These are phyloP conservation scores for Phytomonas francai DNA, from an alignment of 208 protist genomes.

Conservation along the genomic window DNA sequence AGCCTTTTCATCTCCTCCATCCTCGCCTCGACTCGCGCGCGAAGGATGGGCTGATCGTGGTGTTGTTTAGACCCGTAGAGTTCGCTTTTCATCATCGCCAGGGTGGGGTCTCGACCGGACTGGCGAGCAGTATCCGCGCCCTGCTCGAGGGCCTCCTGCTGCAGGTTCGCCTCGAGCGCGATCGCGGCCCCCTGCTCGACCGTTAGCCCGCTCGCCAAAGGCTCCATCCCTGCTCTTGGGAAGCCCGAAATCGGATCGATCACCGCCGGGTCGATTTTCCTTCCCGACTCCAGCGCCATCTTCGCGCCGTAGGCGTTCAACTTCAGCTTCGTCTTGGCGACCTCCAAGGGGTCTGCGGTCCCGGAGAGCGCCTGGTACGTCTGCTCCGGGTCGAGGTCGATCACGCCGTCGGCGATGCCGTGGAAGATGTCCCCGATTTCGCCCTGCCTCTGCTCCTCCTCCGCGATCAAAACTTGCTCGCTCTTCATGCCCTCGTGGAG, in stretches of 20 bases:
- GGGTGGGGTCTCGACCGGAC: constrained; percentile 46
- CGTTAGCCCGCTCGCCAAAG: constrained; percentile 71
- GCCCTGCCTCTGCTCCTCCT: constrained; percentile 57
- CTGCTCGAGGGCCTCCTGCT: constrained; percentile 80
- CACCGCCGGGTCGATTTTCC: constrained; percentile 17
- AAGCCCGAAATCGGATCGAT: constrained; percentile 77
- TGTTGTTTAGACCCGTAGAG: constrained; percentile 51
- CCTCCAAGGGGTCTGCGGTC: constrained; percentile 74
- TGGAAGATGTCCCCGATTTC: constrained; percentile 62
- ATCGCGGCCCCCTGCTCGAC: constrained; percentile 79
- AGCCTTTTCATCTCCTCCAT: constrained; percentile 55
- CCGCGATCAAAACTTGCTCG: constrained; percentile 45
- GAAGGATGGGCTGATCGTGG: constrained; percentile 51
- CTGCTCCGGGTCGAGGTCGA: constrained; percentile 83
- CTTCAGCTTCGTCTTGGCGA: constrained; percentile 83
- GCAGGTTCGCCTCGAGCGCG: constrained; percentile 58
- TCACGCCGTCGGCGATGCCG: constrained; percentile 62
- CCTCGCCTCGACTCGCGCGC: constrained; percentile 57
- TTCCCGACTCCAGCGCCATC: constrained; percentile 36
- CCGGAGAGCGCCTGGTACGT: constrained; percentile 79
- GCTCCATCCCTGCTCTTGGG: constrained; percentile 63
- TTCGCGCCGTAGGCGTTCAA: constrained; percentile 72
- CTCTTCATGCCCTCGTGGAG: constrained; percentile 73
- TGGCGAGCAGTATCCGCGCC: constrained; percentile 44
- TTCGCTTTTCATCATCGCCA: constrained; percentile 52